Conservation (phyloP, 805 yeast genomes). For the Kazachstania africana region DNA sequence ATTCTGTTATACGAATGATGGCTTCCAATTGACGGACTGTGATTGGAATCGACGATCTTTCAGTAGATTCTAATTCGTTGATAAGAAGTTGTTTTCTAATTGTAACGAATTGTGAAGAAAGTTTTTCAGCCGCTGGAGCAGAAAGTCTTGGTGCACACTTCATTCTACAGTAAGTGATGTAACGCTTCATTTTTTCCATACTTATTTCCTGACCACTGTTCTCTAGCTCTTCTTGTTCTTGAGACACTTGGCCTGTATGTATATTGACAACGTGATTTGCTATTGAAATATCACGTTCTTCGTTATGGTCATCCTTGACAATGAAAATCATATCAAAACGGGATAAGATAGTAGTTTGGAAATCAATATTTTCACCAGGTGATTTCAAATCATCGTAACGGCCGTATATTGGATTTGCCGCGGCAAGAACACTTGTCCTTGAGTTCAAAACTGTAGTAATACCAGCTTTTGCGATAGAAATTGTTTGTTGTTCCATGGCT, state of each 20-base stretch:
- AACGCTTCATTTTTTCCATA: slow-evolving; percentile 80
- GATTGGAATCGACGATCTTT: slow-evolving; percentile 90
- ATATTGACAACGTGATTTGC: slow-evolving; percentile 93
- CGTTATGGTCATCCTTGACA: slow-evolving; percentile 90
- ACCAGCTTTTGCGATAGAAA: slow-evolving; percentile 98
- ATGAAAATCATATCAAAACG: slow-evolving; percentile 98
- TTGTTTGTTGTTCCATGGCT: slow-evolving; percentile 99
- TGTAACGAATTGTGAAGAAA: slow-evolving; percentile 85
- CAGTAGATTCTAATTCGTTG: slow-evolving; percentile 71
- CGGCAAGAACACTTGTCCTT: slow-evolving; percentile 91
- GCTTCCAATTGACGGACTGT: slow-evolving; percentile 97
- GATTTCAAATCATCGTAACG: slow-evolving; percentile 91
- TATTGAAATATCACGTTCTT: slow-evolving; percentile 70
- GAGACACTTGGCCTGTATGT: slow-evolving; percentile 62
- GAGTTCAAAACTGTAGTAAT: slow-evolving; percentile 94
- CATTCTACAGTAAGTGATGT: slow-evolving; percentile 78
- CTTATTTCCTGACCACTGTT: slow-evolving; percentile 69
- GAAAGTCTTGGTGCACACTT: slow-evolving; percentile 90
- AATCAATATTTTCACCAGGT: slow-evolving; percentile 96
- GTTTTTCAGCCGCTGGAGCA: slow-evolving; percentile 77
- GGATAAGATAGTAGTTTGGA: slow-evolving; percentile 91
- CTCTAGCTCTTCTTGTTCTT: slow-evolving; percentile 37
- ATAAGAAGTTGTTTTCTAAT: slow-evolving; percentile 75
- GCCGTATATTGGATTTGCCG: slow-evolving; percentile 96
- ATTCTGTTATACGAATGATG: slow-evolving; percentile 87